Evolutionary conservation across 2,329 filamentous ascomycete species (phyloP).

Genomic region (Moelleriella libera): DNA sequence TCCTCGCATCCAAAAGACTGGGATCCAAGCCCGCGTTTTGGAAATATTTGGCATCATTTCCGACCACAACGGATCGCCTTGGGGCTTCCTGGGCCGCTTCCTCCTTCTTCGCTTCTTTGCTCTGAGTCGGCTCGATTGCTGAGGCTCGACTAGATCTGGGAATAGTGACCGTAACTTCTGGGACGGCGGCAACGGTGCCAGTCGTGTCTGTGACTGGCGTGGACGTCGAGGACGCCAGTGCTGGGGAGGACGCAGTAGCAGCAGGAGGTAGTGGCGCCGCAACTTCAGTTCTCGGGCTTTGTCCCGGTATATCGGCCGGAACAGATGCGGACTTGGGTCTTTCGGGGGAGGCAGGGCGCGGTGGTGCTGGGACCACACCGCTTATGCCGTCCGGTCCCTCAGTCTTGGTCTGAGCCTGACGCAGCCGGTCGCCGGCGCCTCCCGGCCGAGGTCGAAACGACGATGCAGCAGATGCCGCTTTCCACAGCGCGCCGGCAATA

Average conservation of each 20-base stretch:
- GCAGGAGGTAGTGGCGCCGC: background rate
- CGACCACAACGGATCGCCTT: constrained; percentile 47
- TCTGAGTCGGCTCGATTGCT: constrained; percentile 19
- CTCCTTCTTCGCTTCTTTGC: constrained; percentile 15
- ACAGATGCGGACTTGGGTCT: constrained; percentile 11
- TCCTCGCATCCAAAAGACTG: constrained; percentile 58
- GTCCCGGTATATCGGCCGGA: background rate
- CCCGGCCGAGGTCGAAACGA: constrained; percentile 77
- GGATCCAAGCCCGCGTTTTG: constrained; percentile 66
- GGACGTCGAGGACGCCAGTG: background rate
- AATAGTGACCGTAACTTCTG: constrained; percentile 44
- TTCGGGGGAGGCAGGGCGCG: constrained; percentile 23
- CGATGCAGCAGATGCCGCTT: constrained; percentile 43
- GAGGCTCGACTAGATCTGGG: constrained; percentile 25
- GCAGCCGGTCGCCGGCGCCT: constrained; percentile 68
- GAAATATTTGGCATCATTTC: constrained; percentile 68
- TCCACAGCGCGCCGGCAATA: constrained; percentile 63
- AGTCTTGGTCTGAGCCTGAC: constrained; percentile 42
- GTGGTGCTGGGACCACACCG: constrained; percentile 70
- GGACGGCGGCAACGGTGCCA: constrained; percentile 17
- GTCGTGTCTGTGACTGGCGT: background rate
- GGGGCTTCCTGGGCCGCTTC: constrained; percentile 29
- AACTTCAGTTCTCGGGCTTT: background rate
- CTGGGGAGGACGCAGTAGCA: background rate
- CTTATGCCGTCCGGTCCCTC: constrained; percentile 82